phyloP scores from a whole-genome alignment of 805 yeast genomes.

The Candida pseudoglaebosa region DNA sequence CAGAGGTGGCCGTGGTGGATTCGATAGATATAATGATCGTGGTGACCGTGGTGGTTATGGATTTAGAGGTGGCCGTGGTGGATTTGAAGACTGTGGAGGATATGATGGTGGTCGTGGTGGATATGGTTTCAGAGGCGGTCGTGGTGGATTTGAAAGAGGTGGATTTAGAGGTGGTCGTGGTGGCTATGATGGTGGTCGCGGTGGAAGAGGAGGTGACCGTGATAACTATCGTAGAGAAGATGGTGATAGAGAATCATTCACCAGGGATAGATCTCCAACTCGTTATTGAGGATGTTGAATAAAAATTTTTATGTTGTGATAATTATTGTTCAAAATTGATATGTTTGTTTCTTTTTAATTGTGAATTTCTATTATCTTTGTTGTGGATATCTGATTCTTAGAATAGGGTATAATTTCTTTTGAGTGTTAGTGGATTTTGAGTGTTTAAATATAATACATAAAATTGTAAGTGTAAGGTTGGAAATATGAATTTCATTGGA shows the following conservation, averaged over 20 bases:
- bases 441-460: constrained; percentile 6
- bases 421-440: constrained; percentile 5
- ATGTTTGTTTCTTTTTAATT: background rate
- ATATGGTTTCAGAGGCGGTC: constrained; percentile 31
- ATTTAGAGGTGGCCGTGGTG: constrained; percentile 30
- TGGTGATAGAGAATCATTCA: constrained; percentile 45
- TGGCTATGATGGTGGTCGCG: constrained; percentile 17
- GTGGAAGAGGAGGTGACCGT: constrained; percentile 39
- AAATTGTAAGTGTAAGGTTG: constrained; percentile 6
- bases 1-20: constrained; percentile 32
- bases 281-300: constrained; percentile 45
- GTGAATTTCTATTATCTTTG: background rate
- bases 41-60: constrained; percentile 23
- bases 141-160: constrained; percentile 32
- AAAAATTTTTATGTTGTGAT: background rate
- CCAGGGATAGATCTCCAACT: constrained; percentile 65
- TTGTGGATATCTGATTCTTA: background rate
- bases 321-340: constrained; percentile 1
- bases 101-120: constrained; percentile 24
- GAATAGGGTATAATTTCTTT: constrained; percentile 1
- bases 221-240: constrained; percentile 47
- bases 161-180: constrained; percentile 31
- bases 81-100: too few species aligned
- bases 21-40: constrained; percentile 35
- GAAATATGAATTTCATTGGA: constrained; percentile 3